phyloP scores from a whole-genome alignment of 2,329 filamentous ascomycete genomes.

The Botryotinia narcissicola region DNA sequence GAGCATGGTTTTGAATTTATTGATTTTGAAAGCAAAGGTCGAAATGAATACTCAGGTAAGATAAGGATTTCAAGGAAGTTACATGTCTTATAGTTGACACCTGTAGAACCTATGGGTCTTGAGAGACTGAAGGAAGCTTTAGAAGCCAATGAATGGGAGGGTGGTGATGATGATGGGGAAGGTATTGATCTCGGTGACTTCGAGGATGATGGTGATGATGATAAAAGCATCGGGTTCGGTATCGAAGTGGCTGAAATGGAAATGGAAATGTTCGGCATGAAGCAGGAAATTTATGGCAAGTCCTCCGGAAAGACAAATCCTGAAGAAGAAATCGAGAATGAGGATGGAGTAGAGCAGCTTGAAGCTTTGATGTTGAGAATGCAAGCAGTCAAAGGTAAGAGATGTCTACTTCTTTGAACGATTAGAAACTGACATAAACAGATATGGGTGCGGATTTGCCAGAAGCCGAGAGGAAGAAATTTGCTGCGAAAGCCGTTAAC shows the following conservation, averaged over 20 bases:
- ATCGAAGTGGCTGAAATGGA: constrained; percentile 40
- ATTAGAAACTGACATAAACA: constrained; percentile 34
- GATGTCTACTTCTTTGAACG: not conserved
- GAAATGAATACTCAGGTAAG: constrained; percentile 60
- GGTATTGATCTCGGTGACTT: constrained; percentile 41
- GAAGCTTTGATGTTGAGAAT: constrained; percentile 64
- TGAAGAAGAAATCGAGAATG: constrained; percentile 36
- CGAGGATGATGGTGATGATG: constrained; percentile 36
- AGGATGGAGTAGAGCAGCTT: constrained; percentile 53
- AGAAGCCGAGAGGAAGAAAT: constrained; percentile 57
- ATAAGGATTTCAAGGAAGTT: constrained; percentile 16
- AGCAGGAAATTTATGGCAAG: constrained; percentile 38
- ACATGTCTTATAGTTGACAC: constrained; percentile 18
- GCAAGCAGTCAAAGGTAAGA: constrained; percentile 50
- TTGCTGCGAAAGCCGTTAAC: constrained; percentile 60
- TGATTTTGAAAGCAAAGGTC: constrained; percentile 47
- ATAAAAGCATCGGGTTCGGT: constrained; percentile 34
- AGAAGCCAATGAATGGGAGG: constrained; percentile 64
- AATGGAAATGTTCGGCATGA: constrained; percentile 42
- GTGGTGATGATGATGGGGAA: constrained; percentile 39
- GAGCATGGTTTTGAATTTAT: constrained; percentile 63
- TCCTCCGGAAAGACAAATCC: constrained; percentile 28
- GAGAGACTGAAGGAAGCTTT: constrained; percentile 59
- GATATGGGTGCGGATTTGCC: constrained; percentile 59
- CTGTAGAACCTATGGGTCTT: constrained; percentile 56